These are phyloP conservation scores for Pichia sporocuriosa DNA, from an alignment of 805 yeast genomes.

Conservation along the genomic window DNA sequence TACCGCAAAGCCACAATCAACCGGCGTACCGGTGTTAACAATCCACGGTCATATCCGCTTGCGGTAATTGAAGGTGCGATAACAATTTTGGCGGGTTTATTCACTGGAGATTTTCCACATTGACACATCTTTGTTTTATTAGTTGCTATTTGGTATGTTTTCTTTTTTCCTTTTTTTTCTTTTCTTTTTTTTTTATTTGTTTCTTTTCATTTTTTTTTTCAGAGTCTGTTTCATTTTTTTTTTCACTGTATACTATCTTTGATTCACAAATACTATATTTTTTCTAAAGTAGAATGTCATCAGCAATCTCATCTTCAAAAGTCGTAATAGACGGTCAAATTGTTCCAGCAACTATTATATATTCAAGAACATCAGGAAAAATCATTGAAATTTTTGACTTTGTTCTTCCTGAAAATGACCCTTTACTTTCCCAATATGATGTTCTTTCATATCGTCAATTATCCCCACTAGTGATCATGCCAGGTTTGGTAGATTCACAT, in stretches of 20 bases:
- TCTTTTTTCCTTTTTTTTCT: too few species aligned
- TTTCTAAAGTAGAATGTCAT: too few species aligned
- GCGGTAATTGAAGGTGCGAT: not conserved
- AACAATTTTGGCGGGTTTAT: too few species aligned
- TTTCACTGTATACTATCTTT: too few species aligned
- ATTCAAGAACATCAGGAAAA: conserved; percentile 49
- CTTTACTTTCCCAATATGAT: conserved; percentile 35
- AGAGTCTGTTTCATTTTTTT: too few species aligned
- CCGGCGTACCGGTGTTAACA: not conserved
- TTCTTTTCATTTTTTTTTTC: too few species aligned
- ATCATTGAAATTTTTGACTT: conserved; percentile 46
- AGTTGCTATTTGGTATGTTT: too few species aligned
- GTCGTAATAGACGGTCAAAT: conserved; percentile 46
- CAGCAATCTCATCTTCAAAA: conserved; percentile 54
- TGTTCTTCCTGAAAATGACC: conserved; percentile 35
- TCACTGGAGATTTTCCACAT: too few species aligned
- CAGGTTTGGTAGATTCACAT: conserved; percentile 90
- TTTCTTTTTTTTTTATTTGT: too few species aligned
- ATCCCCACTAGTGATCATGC: conserved; percentile 62
- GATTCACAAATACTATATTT: too few species aligned
- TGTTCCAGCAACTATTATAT: conserved; percentile 59
- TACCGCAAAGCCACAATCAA: not conserved
- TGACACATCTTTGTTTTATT: too few species aligned
- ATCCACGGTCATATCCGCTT: not conserved
- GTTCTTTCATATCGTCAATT: conserved; percentile 43